Evolutionary conservation across 2,329 filamentous ascomycete genomes (phyloP).

Genomic region (Aspergillus pseudoterreus): DNA sequence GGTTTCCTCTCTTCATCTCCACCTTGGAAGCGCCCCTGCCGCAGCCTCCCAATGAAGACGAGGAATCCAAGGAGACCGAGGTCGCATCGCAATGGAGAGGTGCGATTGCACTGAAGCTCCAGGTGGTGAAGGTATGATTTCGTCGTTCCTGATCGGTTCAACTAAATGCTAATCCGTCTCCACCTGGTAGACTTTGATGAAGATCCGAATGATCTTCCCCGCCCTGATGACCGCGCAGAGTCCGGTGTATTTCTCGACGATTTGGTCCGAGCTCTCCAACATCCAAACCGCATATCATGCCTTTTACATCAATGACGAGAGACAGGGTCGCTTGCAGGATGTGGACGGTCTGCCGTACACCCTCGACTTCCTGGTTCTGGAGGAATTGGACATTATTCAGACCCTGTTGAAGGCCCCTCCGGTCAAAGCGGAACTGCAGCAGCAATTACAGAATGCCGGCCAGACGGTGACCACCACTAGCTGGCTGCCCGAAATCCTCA

Average conservation of each 20-base stretch:
- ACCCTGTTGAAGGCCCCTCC: constrained; percentile 83
- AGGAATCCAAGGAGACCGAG: constrained; percentile 54
- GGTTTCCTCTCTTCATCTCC: constrained; percentile 85
- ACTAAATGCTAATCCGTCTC: constrained; percentile 10
- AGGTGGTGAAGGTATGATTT: constrained; percentile 69
- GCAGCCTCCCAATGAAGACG: constrained; percentile 51
- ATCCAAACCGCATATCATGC: constrained; percentile 71
- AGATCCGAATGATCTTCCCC: constrained; percentile 80
- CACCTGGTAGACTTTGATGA: constrained; percentile 67
- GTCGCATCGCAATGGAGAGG: constrained; percentile 71
- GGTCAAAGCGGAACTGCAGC: constrained; percentile 83
- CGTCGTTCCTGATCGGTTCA: neutral
- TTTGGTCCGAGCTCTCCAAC: constrained; percentile 81
- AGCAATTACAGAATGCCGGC: constrained; percentile 63
- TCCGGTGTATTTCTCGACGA: constrained; percentile 74
- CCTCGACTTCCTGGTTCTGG: constrained; percentile 85
- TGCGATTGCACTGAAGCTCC: constrained; percentile 80
- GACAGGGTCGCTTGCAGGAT: constrained; percentile 85
- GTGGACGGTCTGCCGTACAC: constrained; percentile 90
- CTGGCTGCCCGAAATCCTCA: constrained; percentile 87
- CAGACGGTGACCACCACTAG: constrained; percentile 60
- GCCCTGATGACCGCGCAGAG: constrained; percentile 78
- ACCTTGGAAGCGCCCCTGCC: constrained; percentile 74
- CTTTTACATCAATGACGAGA: constrained; percentile 80
- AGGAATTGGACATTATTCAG: constrained; percentile 93